phyloP scores from a whole-genome alignment of 441 rosid genomes.

The Theobroma grandiflorum region DNA sequence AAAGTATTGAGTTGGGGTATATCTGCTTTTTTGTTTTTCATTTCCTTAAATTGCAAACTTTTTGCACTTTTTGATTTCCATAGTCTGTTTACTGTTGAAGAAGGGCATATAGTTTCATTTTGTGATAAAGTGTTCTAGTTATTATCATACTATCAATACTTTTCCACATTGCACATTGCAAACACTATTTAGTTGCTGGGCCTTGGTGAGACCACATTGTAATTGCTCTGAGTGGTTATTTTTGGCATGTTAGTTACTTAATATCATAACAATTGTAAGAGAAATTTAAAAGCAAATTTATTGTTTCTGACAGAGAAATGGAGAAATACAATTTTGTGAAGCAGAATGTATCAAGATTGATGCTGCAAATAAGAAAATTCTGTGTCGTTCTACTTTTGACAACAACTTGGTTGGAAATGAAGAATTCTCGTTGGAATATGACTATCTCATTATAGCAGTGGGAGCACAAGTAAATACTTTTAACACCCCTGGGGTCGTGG shows the following conservation, averaged over 20 bases:
- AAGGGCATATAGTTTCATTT: not conserved
- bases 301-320: conserved; percentile 61
- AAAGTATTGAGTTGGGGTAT: not conserved
- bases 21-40: not conserved
- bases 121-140: not conserved
- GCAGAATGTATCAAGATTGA: conserved; percentile 90
- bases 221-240: not conserved
- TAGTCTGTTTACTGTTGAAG: not conserved
- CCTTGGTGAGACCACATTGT: not conserved
- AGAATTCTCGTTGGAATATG: conserved; percentile 79
- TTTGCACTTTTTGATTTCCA: not conserved
- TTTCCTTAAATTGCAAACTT: not conserved
- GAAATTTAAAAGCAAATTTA: not conserved
- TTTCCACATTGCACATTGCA: not conserved
- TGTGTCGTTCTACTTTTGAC: conserved; percentile 58
- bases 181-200: not conserved
- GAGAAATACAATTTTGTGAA: conserved; percentile 77
- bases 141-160: not conserved
- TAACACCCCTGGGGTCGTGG: conserved; percentile 83
- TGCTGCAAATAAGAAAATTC: conserved; percentile 63
- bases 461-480: conserved; percentile 97
- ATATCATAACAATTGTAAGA: not conserved
- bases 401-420: conserved; percentile 54
- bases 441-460: conserved; percentile 80
- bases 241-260: not conserved